Percentiles rank a stretch among this genome's conserved stretches.
phyloP scores from a whole-genome alignment of 352 stramenopile genomes.

The Phytophthora multivora region DNA sequence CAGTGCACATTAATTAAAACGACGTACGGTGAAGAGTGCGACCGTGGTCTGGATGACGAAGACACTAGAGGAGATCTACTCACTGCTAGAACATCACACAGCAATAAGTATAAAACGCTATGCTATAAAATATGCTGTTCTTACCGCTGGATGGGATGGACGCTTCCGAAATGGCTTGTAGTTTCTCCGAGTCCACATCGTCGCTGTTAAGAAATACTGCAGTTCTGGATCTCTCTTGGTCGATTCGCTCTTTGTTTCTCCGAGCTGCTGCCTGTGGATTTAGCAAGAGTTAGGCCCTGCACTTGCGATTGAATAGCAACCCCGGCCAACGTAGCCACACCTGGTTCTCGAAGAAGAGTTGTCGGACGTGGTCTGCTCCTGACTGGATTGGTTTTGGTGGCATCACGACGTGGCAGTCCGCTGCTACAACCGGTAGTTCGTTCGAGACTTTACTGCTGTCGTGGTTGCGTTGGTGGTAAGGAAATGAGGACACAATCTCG shows the following conservation, averaged over 20 bases:
- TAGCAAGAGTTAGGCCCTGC: background rate
- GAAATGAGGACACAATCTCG: constrained; percentile 3
- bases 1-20: background rate
- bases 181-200: background rate
- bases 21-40: constrained; percentile 22
- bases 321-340: constrained; percentile 13
- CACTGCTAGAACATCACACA: background rate
- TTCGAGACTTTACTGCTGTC: background rate
- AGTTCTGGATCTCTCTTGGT: constrained; percentile 39
- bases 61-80: background rate
- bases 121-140: background rate
- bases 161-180: background rate
- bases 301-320: background rate
- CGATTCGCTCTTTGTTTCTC: constrained; percentile 58
- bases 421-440: background rate
- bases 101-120: too few species aligned
- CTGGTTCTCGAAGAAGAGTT: constrained; percentile 76
- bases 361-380: constrained; percentile 22
- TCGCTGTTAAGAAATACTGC: constrained; percentile 30
- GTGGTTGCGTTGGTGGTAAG: background rate
- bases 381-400: background rate
- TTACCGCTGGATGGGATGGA: constrained; percentile 2
- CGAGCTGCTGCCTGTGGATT: constrained; percentile 49
- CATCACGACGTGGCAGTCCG: background rate
- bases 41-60: constrained; percentile 1